Evolutionary conservation across 1,139 yeast species (phyloP).

Genomic region (Taiozyma sp.): DNA sequence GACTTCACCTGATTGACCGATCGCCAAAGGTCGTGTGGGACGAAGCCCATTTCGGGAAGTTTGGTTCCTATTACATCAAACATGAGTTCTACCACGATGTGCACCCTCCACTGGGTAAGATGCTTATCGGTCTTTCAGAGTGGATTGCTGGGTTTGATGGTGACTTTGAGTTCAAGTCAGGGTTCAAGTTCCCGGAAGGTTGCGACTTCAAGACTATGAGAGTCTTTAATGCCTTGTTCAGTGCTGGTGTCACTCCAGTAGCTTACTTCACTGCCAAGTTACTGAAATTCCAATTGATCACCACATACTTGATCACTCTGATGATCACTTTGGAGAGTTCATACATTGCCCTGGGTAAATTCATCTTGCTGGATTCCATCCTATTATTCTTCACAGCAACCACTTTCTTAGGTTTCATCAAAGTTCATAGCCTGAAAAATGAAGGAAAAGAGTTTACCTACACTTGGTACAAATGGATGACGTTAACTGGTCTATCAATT

Average conservation of each 20-base stretch:
- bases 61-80: constrained; percentile 57
- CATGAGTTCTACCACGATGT: constrained; percentile 73
- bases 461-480: constrained; percentile 52
- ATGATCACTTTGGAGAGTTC: constrained; percentile 65
- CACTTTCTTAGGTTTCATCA: constrained; percentile 52
- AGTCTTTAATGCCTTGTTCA: constrained; percentile 58
- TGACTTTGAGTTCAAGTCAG: constrained; percentile 60
- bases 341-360: constrained; percentile 62
- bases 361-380: constrained; percentile 71
- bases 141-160: constrained; percentile 68
- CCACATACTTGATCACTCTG: constrained; percentile 50
- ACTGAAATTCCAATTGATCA: constrained; percentile 39
- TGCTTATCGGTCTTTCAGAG: constrained; percentile 64
- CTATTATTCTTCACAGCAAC: constrained; percentile 65
- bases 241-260: constrained; percentile 58
- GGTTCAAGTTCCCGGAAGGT: constrained; percentile 48
- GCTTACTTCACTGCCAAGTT: constrained; percentile 56
- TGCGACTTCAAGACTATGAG: constrained; percentile 59
- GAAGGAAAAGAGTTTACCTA: constrained; percentile 35
- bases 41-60: constrained; percentile 78
- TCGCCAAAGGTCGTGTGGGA: constrained; percentile 85
- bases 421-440: constrained; percentile 44
- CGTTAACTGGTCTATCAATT: constrained; percentile 70
- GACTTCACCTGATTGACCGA: constrained; percentile 63
- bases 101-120: constrained; percentile 75